These are phyloP conservation scores for Leucocoprinus leucothites DNA, from an alignment of 768 basidiomycete genomes.

Conservation along the genomic window DNA sequence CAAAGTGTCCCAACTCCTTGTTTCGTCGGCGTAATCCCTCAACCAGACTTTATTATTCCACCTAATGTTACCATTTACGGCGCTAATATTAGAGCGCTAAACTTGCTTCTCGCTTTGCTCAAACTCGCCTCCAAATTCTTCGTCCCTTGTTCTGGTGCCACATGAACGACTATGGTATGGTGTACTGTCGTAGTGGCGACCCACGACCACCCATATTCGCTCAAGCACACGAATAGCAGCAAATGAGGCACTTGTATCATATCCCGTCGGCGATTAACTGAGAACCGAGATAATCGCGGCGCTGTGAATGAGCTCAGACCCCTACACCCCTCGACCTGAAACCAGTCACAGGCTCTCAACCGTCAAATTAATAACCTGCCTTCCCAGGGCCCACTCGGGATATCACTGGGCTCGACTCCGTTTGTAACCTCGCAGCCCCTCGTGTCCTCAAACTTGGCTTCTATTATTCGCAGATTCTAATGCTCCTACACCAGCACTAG, in stretches of 20 bases:
- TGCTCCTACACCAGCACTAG: not conserved
- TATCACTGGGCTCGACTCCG: too few species aligned
- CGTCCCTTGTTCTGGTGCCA: slow-evolving; percentile 19
- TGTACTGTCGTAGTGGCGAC: slow-evolving; percentile 8
- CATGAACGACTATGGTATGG: slow-evolving; percentile 25
- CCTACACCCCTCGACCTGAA: slow-evolving; percentile 3
- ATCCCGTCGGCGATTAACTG: slow-evolving; percentile 16
- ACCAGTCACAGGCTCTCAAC: slow-evolving; percentile 24
- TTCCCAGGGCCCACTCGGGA: too few species aligned
- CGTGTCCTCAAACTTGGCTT: not conserved
- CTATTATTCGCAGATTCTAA: not conserved
- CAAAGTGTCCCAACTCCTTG: slow-evolving; percentile 63
- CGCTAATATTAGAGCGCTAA: too few species aligned
- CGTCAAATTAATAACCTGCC: slow-evolving; percentile 18
- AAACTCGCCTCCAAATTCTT: slow-evolving; percentile 18
- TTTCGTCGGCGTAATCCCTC: not conserved
- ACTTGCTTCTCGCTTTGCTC: slow-evolving; percentile 12
- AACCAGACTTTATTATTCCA: too few species aligned
- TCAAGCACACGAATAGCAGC: not conserved
- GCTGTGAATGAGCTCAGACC: slow-evolving; percentile 21
- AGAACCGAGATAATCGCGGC: slow-evolving; percentile 15
- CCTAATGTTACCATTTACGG: too few species aligned
- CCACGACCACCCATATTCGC: slow-evolving; percentile 19
- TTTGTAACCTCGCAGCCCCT: too few species aligned
- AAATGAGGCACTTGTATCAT: slow-evolving; percentile 14